Percentiles rank a stretch among this genome's conserved stretches.
Conservation (phyloP, 805 yeast genomes). For the Zygotorulaspora chibaensis region DNA sequence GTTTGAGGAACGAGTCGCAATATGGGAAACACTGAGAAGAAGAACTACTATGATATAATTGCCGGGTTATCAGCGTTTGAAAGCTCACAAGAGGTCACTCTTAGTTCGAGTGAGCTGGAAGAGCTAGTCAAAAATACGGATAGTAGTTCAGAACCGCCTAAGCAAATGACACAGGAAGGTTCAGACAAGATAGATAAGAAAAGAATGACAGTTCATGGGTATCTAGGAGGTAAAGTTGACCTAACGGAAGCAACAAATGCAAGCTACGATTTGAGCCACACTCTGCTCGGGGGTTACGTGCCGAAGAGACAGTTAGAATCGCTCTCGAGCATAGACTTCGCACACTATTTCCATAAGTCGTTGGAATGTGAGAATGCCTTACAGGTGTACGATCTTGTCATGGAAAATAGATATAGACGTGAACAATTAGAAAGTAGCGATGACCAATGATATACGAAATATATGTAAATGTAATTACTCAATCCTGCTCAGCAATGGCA, state of each 20-base stretch:
- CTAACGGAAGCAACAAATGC: conserved; percentile 23
- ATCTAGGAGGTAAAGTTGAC: conserved; percentile 30
- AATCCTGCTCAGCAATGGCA: conserved; percentile 95
- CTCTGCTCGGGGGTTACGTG: conserved; percentile 33
- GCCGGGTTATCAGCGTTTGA: conserved; percentile 32
- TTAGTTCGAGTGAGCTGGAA: conserved; percentile 25
- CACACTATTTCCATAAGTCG: conserved; percentile 30
- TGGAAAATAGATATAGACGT: conserved; percentile 14
- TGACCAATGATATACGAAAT: background rate
- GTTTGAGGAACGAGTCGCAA: background rate
- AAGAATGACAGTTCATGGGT: conserved; percentile 29
- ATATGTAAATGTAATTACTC: conserved; percentile 15
- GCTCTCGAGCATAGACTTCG: conserved; percentile 33
- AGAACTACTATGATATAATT: conserved; percentile 30
- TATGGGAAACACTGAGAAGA: conserved; percentile 8
- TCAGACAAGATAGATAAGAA: conserved; percentile 11
- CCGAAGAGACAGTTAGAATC: conserved; percentile 32
- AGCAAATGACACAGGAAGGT: conserved; percentile 20
- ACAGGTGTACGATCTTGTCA: conserved; percentile 25
- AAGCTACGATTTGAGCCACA: conserved; percentile 30
- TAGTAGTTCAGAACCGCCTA: conserved; percentile 27
- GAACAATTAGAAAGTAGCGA: conserved; percentile 4
- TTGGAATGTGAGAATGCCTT: conserved; percentile 30
- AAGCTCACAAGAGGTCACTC: conserved; percentile 26
- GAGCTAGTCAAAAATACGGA: conserved; percentile 27